Base-by-base conservation (phyloP, 2,329 filamentous ascomycete genomes). In the Pestalotiopsis sp. region DNA sequence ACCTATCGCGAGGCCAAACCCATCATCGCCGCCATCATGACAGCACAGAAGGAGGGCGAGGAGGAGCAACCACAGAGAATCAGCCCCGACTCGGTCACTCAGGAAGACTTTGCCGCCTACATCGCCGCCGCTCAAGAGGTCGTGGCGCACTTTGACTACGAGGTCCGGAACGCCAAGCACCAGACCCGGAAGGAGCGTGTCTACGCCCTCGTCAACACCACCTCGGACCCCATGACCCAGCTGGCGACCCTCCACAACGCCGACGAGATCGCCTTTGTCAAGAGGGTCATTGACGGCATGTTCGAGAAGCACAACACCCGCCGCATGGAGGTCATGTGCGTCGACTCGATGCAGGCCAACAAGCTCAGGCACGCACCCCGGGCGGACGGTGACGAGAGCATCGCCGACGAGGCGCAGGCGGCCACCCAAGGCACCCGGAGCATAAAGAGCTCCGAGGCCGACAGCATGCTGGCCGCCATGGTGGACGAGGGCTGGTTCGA, bases 261-360 rank as follows among this genome's bases (percentile, higher is more conserved):
- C 3, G 65, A 66, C 35, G 52, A 66, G 57, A 66, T 98, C 39
- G 89, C 92, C 0, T 99, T 94, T 77, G 88, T 98, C 66, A 96
- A 97, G 80, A 86, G 96, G 9, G 78, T 98, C 3, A 86, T 99
- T 0, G 94, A 98, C 77, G 89, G 88, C 73, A 97, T 99, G 88
- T 99, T 98, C 76, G 93, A 97, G 71, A 91, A 88, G 22, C 90
- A 94, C 81, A 98, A 98, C 76, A 93, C 90, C 0, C 85, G 84
- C 9, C 85, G 89, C n/a, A 88, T 90, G 74, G 95, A 99, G 79
- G 87, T 94, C 30, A 91, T 98, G 87, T 94, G 93, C 3, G 82
- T 98, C 3, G 92, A 89, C 13, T 86, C 88, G 58, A 93, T 94
- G 78, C 90, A 97, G 74, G 94, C 94, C 3, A 83, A 92, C 65